Base-by-base conservation (phyloP, 345 rosid species). In the Cochlearia excelsa region DNA sequence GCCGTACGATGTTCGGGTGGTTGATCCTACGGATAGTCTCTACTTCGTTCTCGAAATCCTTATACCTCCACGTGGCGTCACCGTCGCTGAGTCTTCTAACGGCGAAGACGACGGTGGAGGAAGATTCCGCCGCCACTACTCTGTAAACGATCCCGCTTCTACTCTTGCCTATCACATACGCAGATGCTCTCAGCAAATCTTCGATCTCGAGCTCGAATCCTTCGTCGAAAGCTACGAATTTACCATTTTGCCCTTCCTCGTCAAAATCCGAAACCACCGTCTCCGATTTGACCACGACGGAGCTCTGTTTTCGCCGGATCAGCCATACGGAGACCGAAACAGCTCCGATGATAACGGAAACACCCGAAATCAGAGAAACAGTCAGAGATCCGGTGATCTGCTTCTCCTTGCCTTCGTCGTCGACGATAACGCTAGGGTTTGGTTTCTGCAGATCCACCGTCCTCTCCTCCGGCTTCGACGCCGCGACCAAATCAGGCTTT, bases 91-190 rank as follows among this genome's bases (percentile, higher is more conserved):
- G 81, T 44, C 99, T 64, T 79, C 97, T 56, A 38, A 93, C 99
- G 4, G 99, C 94, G 68, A 93, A 84, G 39, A 92, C 91, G 6
- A 79, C 50, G 8, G 66, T 16, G 1, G 71, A 67, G 0, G 71
- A 57, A 9, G 97, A 90, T 37, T 87, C 86, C 9, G 85, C 89
- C 11, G 84, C 86, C 78, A 93, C 97, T 33, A 93, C 99, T 72
- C 88, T 93, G 68, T 93, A 93, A 62, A 93, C 93, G 30, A 89
- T 93, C 73, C 99, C 99, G 58, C 91, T 63, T 66, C 89, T 91
- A 46, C 99, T 83, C 77, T 93, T 89, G 33, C 99, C 97, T 75
- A 89, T 49, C 40, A 93, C 99, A 60, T 87, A 89, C 23, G 99
- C 99, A 1, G 99, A 89, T 3, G 99, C 99, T 65, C 91, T 81